Evolutionary conservation across 495 filamentous ascomycete species (phyloP), one percentile per base, ranked within the genome.

Genomic region (Podospora didyma): DNA sequence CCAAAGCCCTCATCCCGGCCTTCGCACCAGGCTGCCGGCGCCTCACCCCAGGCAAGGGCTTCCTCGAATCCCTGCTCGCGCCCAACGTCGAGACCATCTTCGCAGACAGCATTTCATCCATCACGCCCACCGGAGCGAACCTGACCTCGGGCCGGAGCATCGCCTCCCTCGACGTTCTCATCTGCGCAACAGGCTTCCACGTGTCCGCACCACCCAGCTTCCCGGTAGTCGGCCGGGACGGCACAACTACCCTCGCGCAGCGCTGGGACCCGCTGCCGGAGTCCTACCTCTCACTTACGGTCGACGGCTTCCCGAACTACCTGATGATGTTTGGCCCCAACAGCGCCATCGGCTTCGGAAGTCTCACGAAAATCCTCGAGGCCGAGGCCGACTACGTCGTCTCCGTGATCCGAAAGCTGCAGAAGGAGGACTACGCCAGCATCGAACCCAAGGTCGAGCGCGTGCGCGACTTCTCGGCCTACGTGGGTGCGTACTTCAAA

Each of bases 131-230:
- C n/a, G n/a, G n/a, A n/a, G 74, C 84, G 39, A 58, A 71, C 12
- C 77, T 79, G 4, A 69, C 70, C 28, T 75, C 79, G 16, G 77
- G 77, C 34, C 62, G 78, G 12, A 58, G 71, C 19, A 67, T 80
- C 1, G 20, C 31, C 31, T 39, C 45, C 21, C 37, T 74, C 11
- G 85, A 89, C 57, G 76, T 74, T 10, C 73, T 85, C 11, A 79
- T 89, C 62, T 89, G 85, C 68, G 80, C 87, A 2, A 91, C 87
- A 0, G 87, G 88, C 2, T 86, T 82, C 58, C 80, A 87, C 59
- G 64, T 67, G 21, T 79, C 83, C 39, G 69, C 81, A 23, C 73
- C 79, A 3, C 85, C 86, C 0, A 80, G 79, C 2, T 89, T 89
- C 67, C 70, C 76, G 0, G 73, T 89, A 53, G 64, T 76, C 19